phyloP scores from a whole-genome alignment of 2,329 filamentous ascomycete species.

The Colletotrichum sp. region DNA sequence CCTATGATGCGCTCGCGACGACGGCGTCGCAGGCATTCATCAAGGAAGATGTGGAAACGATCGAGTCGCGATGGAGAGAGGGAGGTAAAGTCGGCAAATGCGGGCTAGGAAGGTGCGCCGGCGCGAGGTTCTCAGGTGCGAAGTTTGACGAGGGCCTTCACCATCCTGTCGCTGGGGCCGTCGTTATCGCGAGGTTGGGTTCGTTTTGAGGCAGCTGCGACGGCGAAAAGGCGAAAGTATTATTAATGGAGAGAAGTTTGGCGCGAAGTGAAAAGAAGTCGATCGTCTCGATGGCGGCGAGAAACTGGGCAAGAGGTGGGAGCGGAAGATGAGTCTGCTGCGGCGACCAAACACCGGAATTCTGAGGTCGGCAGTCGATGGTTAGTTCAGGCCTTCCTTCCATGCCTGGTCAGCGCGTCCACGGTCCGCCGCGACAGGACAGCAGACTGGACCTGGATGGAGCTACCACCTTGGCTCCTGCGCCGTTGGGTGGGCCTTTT shows the following conservation, averaged over 20 bases:
- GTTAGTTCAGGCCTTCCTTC: slow-evolving; percentile 6
- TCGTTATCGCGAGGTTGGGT: background rate
- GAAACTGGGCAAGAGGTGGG: background rate
- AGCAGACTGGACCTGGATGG: slow-evolving; percentile 3
- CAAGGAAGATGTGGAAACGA: background rate
- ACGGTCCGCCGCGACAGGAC: slow-evolving; percentile 18
- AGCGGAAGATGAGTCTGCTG: background rate
- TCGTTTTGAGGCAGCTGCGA: background rate
- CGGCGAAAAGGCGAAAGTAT: background rate
- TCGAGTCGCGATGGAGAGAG: background rate
- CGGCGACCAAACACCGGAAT: slow-evolving; percentile 10
- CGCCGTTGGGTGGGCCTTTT: background rate
- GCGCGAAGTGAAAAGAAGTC: background rate
- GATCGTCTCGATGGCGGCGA: background rate
- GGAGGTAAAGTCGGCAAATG: background rate
- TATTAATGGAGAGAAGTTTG: background rate
- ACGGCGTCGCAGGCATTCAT: background rate
- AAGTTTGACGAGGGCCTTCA: slow-evolving; percentile 3
- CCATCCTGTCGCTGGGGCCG: slow-evolving; percentile 15
- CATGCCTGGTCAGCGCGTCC: slow-evolving; percentile 15
- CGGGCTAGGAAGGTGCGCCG: slow-evolving; percentile 11
- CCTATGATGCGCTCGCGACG: slow-evolving; percentile 6
- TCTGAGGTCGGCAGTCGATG: slow-evolving; percentile 14
- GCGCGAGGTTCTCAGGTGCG: slow-evolving; percentile 19
- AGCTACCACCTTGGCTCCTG: slow-evolving; percentile 14